Conservation (phyloP, 352 stramenopile species). For the Phytophthora quininea region DNA sequence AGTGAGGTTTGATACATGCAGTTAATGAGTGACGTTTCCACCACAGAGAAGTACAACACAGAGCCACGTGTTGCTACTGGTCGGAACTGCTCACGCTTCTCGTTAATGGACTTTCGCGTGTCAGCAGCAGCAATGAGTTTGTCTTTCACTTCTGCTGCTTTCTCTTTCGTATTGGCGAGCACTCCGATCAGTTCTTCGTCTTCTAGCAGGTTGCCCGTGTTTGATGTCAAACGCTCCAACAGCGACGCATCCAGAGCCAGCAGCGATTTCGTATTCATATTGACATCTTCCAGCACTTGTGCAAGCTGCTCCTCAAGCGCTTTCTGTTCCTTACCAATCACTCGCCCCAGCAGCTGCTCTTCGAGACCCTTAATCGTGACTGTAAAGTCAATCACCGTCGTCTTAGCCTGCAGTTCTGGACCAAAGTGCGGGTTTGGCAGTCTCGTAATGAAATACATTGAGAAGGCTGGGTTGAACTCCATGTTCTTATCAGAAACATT, state of each 20-base stretch:
- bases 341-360: conserved; percentile 96
- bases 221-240: conserved; percentile 96
- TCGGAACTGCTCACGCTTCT: conserved; percentile 98
- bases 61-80: conserved; percentile 97
- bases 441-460: conserved; percentile 98
- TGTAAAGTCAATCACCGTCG: conserved; percentile 99
- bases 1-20: conserved; percentile 99
- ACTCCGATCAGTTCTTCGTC: conserved; percentile 99
- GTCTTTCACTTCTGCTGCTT: conserved; percentile 97
- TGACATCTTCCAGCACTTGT: conserved; percentile 98
- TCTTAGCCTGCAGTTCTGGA: conserved; percentile 98
- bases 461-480: conserved; percentile 98
- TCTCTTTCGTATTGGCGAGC: conserved; percentile 98
- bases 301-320: conserved; percentile 98
- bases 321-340: conserved; percentile 98
- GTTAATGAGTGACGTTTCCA: conserved; percentile 98
- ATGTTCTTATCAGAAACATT: conserved; percentile 99
- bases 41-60: conserved; percentile 98
- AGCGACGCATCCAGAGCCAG: conserved; percentile 95
- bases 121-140: conserved; percentile 97
- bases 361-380: conserved; percentile 97
- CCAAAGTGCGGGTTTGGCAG: conserved; percentile 98
- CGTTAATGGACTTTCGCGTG: conserved; percentile 97
- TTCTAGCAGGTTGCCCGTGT: conserved; percentile 97
- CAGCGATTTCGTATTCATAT: conserved; percentile 98